A percentile compares a stretch with the other conserved stretches of the same genome.
Evolutionary conservation across 2,329 filamentous ascomycete species (phyloP).

Genomic region (Fusarium brevicatenulatum): DNA sequence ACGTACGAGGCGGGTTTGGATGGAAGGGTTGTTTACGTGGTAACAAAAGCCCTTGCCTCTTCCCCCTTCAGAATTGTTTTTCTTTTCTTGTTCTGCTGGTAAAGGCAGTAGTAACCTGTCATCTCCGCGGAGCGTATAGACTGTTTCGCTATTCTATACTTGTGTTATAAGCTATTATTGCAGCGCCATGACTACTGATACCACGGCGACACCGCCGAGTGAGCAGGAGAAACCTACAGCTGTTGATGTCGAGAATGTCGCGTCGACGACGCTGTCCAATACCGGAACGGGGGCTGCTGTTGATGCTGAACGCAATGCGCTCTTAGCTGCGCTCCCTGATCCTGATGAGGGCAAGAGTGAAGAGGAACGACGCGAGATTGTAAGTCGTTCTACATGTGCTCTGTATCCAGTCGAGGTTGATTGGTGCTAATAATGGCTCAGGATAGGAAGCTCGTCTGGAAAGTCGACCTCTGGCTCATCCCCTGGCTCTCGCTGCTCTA

Average conservation of each 20-base stretch:
- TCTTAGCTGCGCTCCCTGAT: slow-evolving; percentile 46
- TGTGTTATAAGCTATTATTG: neutral
- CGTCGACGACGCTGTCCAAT: neutral
- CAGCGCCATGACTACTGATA: slow-evolving; percentile 29
- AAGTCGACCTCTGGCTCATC: slow-evolving; percentile 66
- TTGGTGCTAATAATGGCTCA: neutral
- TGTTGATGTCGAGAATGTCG: slow-evolving; percentile 30
- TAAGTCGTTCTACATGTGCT: slow-evolving; percentile 53
- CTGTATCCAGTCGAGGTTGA: accelerated
- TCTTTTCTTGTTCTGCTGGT: neutral
- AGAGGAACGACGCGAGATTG: slow-evolving; percentile 69
- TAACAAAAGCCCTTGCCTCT: slow-evolving; percentile 18
- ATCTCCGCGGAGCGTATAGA: neutral
- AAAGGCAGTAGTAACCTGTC: neutral
- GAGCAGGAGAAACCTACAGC: slow-evolving; percentile 28
- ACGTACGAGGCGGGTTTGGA: slow-evolving; percentile 1
- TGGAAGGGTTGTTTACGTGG: neutral
- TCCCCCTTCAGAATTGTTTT: neutral
- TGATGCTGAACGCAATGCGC: slow-evolving; percentile 44
- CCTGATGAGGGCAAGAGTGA: slow-evolving; percentile 68
- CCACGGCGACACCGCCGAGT: slow-evolving; percentile 23
- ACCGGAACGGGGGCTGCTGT: slow-evolving; percentile 2
- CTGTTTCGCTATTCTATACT: neutral
- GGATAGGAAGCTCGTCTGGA: slow-evolving; percentile 64
- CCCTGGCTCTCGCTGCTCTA: slow-evolving; percentile 69